Evolutionary conservation across 768 basidiomycete genomes (phyloP).

Genomic region (Leccinum uliginosum): DNA sequence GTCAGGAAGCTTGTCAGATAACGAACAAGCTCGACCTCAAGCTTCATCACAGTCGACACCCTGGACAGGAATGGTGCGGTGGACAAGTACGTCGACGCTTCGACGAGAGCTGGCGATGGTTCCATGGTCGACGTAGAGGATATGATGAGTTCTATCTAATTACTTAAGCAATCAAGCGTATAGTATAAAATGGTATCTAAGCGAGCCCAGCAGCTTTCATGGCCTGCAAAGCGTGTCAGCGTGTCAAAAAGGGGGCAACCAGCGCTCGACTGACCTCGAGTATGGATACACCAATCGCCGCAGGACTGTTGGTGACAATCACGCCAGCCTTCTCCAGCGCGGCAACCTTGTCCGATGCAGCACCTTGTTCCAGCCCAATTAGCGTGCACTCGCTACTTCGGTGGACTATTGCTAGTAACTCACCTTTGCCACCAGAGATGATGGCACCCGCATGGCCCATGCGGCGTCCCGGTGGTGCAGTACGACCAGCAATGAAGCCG

Average conservation of each 20-base stretch:
- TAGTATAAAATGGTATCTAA: conserved; percentile 35
- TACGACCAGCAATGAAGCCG: conserved; percentile 96
- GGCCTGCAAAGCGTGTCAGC: conserved; percentile 41
- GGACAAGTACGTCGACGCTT: conserved; percentile 64
- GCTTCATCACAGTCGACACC: conserved; percentile 60
- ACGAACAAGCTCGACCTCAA: conserved; percentile 56
- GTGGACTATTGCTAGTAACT: conserved; percentile 10
- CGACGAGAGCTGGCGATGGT: conserved; percentile 44
- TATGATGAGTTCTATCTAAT: conserved; percentile 25
- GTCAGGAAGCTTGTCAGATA: conserved; percentile 7
- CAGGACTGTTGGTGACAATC: conserved; percentile 91
- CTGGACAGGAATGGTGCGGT: conserved; percentile 47
- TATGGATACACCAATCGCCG: conserved; percentile 89
- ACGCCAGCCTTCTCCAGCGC: conserved; percentile 90
- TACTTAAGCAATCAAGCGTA: conserved; percentile 31
- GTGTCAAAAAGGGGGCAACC: background rate
- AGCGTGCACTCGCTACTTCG: background rate
- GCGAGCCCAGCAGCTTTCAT: conserved; percentile 75
- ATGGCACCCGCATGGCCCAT: conserved; percentile 99
- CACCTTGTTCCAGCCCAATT: conserved; percentile 44
- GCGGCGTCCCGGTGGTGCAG: conserved; percentile 94
- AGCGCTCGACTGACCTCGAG: conserved; percentile 58
- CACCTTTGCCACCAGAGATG: conserved; percentile 95
- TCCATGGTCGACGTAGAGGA: conserved; percentile 14
- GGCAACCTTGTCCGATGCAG: conserved; percentile 89